Base-by-base conservation (phyloP, 192 early-diverging fungal species). In the Backusella australiensis region DNA sequence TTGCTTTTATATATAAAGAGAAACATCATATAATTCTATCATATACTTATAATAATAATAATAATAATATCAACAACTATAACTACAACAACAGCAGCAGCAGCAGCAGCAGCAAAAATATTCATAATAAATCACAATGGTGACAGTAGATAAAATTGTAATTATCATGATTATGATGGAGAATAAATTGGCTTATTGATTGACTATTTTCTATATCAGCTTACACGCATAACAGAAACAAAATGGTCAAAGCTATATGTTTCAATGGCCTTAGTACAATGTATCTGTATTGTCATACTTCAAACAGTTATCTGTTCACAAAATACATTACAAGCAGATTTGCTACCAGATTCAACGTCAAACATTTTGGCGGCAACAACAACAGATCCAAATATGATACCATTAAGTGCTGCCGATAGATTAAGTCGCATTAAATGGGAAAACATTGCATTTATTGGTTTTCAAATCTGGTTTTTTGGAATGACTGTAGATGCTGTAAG, bases 401-500 rank as follows among this genome's bases (percentile, higher is more conserved):
- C 59, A 49, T 42, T 49, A 26, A n/a, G 34, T 34, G 77, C 77
- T 1, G 49, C 38, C 29, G 78, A 83, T 52, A 67, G 82, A 29
- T 77, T 83, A 17, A 70, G 53, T 41, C 72, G 78, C 56, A 83
- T 83, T 44, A 80, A 80, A n/a, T 83, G 82, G 82, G 82, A 83
- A 66, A 83, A 83, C 23, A 78, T 83, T 59, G 72, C 76, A 17
- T 80, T 83, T 69, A 78, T 77, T 63, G 82, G 82, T 14, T 83
- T 80, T 46, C 79, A 83, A 63, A 23, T 71, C 7, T 83, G 78
- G 78, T 83, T 83, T 35, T 44, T 75, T 11, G 70, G 53, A n/a
- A 83, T 83, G 82, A 73, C 76, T n/a, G 36, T 80, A 67, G 82
- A 83, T 80, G 78, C 82, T 14, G 82, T 83, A 73, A 74, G 75